Conservation (phyloP, 2,329 filamentous ascomycete genomes). For the Cladosporium halotolerans region DNA sequence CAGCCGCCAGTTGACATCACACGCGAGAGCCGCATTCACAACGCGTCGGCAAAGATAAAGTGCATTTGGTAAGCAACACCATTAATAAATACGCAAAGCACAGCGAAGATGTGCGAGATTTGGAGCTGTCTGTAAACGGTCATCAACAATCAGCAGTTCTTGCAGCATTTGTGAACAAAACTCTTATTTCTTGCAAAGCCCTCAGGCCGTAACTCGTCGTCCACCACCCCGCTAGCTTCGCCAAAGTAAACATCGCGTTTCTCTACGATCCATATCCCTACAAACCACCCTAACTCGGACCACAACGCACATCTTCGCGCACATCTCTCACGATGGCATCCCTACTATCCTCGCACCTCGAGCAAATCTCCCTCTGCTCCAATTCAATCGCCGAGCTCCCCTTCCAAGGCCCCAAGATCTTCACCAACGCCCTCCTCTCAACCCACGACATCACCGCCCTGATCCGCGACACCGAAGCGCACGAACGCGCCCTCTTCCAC, state of each 20-base stretch:
- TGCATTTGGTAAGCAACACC: too few species aligned
- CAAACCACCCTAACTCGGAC: neutral
- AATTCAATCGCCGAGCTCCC: slow-evolving; percentile 43
- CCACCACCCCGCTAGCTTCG: too few species aligned
- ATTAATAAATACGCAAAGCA: too few species aligned
- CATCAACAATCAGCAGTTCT: too few species aligned
- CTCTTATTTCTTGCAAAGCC: too few species aligned
- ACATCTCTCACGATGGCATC: slow-evolving; percentile 23
- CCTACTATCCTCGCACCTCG: slow-evolving; percentile 43
- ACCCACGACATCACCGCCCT: slow-evolving; percentile 88
- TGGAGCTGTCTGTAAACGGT: too few species aligned
- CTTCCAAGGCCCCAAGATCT: slow-evolving; percentile 86
- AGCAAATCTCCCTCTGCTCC: slow-evolving; percentile 45
- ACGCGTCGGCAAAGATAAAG: neutral
- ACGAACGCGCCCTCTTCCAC: slow-evolving; percentile 92
- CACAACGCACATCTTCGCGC: neutral
- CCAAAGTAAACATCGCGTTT: too few species aligned
- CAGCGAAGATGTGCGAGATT: too few species aligned
- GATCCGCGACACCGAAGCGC: slow-evolving; percentile 89
- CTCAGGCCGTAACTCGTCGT: too few species aligned
- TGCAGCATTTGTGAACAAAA: too few species aligned
- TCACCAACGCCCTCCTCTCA: slow-evolving; percentile 85
- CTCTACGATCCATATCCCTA: too few species aligned
- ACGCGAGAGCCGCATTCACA: neutral
- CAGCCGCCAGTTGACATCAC: neutral